Evolutionary conservation across 1,139 yeast species (phyloP).

Genomic region (Lodderomyces pseudojiufengensis): DNA sequence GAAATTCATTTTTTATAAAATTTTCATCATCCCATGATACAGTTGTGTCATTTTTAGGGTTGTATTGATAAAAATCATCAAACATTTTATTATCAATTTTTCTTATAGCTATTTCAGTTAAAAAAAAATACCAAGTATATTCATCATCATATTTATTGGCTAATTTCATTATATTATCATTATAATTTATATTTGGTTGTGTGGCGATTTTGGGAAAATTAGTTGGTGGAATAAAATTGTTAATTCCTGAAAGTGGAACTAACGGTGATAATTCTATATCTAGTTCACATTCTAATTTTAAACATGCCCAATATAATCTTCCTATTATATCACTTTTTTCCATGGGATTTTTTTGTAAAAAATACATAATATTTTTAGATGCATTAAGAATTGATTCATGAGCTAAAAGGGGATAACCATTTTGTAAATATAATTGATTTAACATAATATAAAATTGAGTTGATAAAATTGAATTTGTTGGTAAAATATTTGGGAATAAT

Average conservation of each 20-base stretch:
- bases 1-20: slow-evolving; percentile 23
- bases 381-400: slow-evolving; percentile 32
- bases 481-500: slow-evolving; percentile 23
- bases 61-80: slow-evolving; percentile 38
- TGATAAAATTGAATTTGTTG: slow-evolving; percentile 19
- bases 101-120: slow-evolving; percentile 48
- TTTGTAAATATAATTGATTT: slow-evolving; percentile 35
- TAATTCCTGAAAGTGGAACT: slow-evolving; percentile 41
- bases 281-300: slow-evolving; percentile 45
- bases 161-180: slow-evolving; percentile 25
- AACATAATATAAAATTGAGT: slow-evolving; percentile 30
- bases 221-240: slow-evolving; percentile 37
- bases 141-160: slow-evolving; percentile 35
- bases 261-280: slow-evolving; percentile 43
- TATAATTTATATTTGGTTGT: slow-evolving; percentile 21
- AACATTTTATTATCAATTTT: slow-evolving; percentile 44
- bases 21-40: slow-evolving; percentile 26
- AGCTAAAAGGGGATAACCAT: slow-evolving; percentile 37
- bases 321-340: slow-evolving; percentile 11
- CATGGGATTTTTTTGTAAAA: slow-evolving; percentile 17
- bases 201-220: slow-evolving; percentile 41
- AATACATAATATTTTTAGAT: slow-evolving; percentile 35
- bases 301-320: slow-evolving; percentile 44
- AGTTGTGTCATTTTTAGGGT: too few relatives aligned
- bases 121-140: slow-evolving; percentile 45